These are phyloP conservation scores for Lablab purpureus DNA, from an alignment of 306 rosid species.

Conservation along the genomic window DNA sequence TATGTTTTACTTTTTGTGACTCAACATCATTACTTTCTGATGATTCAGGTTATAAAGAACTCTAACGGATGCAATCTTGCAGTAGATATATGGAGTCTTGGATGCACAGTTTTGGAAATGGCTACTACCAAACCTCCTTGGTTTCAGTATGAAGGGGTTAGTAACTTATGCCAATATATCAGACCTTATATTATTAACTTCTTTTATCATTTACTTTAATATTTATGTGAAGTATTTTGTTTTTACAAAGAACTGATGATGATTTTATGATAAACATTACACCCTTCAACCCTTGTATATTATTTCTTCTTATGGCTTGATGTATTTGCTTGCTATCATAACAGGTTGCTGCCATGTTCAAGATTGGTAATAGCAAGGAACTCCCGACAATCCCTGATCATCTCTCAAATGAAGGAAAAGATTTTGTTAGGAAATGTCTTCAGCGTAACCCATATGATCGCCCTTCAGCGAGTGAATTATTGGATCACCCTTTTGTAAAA, in stretches of 20 bases:
- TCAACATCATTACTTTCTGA: constrained; percentile 38
- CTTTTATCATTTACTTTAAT: background rate
- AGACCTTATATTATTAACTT: constrained; percentile 7
- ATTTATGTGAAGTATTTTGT: constrained; percentile 4
- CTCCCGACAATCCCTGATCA: constrained; percentile 86
- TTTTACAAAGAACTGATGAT: constrained; percentile 2
- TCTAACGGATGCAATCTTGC: constrained; percentile 86
- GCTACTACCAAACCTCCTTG: constrained; percentile 99
- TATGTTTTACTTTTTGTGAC: constrained; percentile 39
- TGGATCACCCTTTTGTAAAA: constrained; percentile 95
- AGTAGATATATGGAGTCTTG: constrained; percentile 99
- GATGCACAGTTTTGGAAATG: constrained; percentile 99
- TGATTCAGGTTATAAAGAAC: constrained; percentile 83
- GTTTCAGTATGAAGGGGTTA: constrained; percentile 99
- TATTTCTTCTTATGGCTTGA: constrained; percentile 44
- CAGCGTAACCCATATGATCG: constrained; percentile 91
- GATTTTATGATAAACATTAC: constrained; percentile 34
- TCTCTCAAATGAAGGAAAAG: constrained; percentile 90
- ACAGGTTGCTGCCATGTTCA: constrained; percentile 99
- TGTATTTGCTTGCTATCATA: constrained; percentile 44
- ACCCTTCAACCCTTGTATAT: background rate
- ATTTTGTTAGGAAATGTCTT: constrained; percentile 84
- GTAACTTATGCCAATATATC: constrained; percentile 46
- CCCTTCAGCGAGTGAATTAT: constrained; percentile 77
- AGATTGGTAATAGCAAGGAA: constrained; percentile 98